phyloP scores from a whole-genome alignment of 495 filamentous ascomycete genomes.

The Annulohypoxylon stygium region DNA sequence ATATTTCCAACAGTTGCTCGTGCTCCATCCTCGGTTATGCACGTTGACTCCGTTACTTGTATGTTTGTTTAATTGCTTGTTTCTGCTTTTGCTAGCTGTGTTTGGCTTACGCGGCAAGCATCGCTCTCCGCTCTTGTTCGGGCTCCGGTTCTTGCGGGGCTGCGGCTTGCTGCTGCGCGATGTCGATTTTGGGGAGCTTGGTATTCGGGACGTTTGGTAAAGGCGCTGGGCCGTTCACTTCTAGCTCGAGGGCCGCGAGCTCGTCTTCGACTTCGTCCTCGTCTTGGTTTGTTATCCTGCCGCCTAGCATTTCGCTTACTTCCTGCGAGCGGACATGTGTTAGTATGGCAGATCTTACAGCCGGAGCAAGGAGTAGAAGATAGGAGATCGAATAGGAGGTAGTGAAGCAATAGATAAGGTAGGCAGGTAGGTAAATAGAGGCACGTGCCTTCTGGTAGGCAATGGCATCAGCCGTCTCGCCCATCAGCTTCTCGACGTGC shows the following conservation, averaged over 20 bases:
- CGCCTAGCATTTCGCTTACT: slow-evolving; percentile 89
- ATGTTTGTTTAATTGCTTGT: neutral
- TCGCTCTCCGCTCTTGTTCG: slow-evolving; percentile 55
- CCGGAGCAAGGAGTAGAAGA: too few relatives aligned
- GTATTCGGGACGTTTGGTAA: slow-evolving; percentile 73
- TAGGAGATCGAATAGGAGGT: neutral
- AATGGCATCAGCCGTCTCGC: slow-evolving; percentile 86
- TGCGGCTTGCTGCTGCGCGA: slow-evolving; percentile 46
- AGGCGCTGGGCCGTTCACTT: slow-evolving; percentile 64
- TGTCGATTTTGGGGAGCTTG: slow-evolving; percentile 48
- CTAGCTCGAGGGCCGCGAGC: slow-evolving; percentile 80
- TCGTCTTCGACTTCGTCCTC: slow-evolving; percentile 99
- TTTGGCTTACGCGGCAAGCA: slow-evolving; percentile 59
- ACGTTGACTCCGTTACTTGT: neutral
- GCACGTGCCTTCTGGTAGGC: slow-evolving; percentile 83
- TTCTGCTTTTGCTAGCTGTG: neutral
- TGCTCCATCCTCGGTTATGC: neutral
- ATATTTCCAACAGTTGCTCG: neutral
- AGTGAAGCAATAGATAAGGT: neutral
- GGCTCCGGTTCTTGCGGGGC: slow-evolving; percentile 42
- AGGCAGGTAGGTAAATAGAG: neutral
- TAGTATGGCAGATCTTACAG: neutral
- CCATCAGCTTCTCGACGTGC: slow-evolving; percentile 92
- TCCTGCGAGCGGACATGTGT: slow-evolving; percentile 76
- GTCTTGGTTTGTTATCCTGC: slow-evolving; percentile 88